Evolutionary conservation across 148 eudicot species (phyloP).

Genomic region (Silene uniflora): DNA sequence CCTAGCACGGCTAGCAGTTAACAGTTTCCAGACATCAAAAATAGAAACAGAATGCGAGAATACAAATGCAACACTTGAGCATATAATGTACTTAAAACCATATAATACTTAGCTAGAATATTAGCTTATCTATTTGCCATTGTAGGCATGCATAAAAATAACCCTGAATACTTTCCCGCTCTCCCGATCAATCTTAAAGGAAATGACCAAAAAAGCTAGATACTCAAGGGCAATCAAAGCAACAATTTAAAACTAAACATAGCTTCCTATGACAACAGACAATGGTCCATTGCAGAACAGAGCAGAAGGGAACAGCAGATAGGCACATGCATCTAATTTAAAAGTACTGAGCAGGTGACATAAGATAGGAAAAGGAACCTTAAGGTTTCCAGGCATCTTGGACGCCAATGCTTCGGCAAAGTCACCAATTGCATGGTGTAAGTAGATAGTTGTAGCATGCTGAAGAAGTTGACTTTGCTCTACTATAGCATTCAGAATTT

Average conservation of each 20-base stretch:
- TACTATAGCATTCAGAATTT: conserved; percentile 59
- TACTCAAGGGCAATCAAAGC: background rate
- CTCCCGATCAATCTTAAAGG: background rate
- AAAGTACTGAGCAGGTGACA: background rate
- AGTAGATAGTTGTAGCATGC: conserved; percentile 91
- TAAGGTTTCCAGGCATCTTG: conserved; percentile 94
- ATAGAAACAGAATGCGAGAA: too few species aligned
- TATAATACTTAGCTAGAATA: background rate
- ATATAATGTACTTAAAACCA: background rate
- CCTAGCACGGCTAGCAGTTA: too few species aligned
- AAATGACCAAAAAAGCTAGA: conserved; percentile 5
- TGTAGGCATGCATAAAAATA: conserved; percentile 2
- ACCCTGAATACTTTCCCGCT: background rate
- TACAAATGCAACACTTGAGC: too few species aligned
- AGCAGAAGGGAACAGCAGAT: background rate
- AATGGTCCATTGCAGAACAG: background rate
- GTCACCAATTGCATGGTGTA: conserved; percentile 94
- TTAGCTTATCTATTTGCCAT: background rate
- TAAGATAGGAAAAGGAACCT: conserved; percentile 38
- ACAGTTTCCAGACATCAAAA: too few species aligned
- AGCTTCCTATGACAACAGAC: background rate
- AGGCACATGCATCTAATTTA: background rate
- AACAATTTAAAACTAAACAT: background rate
- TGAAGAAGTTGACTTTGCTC: conserved; percentile 94
- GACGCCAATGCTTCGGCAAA: conserved; percentile 95